Evolutionary conservation across 495 filamentous ascomycete genomes (phyloP), one percentile per base, ranked within the genome.

Genomic region (Neurospora africana): DNA sequence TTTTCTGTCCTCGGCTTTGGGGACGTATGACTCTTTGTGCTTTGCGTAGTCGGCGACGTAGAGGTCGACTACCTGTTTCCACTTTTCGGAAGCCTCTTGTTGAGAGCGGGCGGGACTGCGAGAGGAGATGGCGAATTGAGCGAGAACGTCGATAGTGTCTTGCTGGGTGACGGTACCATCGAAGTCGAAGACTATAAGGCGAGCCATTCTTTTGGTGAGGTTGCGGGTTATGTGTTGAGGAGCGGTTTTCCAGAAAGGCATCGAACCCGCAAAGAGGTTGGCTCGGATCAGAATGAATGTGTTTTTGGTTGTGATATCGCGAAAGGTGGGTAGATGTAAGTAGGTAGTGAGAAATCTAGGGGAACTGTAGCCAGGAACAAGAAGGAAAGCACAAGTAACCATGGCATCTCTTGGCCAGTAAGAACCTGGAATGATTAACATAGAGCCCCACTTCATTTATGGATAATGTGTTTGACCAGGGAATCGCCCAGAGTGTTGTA

Each of bases 121-220:
- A 33, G 47, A 75, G 11, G 43, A 33, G 41, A 76, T 74, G 44
- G 73, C 68, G 21, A 68, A 44, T 21, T 72, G n/a, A 67, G 74
- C 72, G 53, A 81, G 69, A 58, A 70, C 37, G 74, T 72, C 38
- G 70, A 81, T 74, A 33, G 80, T 78, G 74, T 81, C 80, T 15
- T 68, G n/a, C 3, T 72, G 72, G 36, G 84, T 85, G 74, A 85
- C 84, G 37, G 84, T 86, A 68, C 82, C 83, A 78, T 86, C 84
- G 68, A 86, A 86, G 73, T 86, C 84, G 1, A 86, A 75, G 72
- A 86, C 78, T 72, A 86, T 74, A 75, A 84, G 80, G 37, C 71
- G 68, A 35, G 68, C 53, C 35, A 53, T 36, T 37, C 19, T 68
- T 53, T 41, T 41, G 39, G 11, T 19, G 11, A 23, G 21, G 30